These are phyloP conservation scores for Agaricus sinodeliciosus DNA, from an alignment of 768 basidiomycete species.

Conservation along the genomic window DNA sequence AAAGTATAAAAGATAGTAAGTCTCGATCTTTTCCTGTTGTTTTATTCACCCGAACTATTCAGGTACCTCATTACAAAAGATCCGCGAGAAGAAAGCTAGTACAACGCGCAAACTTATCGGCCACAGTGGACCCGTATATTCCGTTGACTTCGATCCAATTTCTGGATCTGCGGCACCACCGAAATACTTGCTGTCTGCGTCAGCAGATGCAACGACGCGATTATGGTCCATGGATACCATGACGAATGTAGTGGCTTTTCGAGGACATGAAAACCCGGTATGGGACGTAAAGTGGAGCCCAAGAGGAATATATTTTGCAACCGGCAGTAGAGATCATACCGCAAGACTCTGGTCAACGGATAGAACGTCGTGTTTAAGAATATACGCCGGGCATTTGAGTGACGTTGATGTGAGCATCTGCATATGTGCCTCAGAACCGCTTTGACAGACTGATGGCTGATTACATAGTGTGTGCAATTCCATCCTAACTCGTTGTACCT, in stretches of 20 bases:
- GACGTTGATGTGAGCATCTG: slow-evolving; percentile 84
- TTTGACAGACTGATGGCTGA: background rate
- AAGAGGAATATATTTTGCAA: slow-evolving; percentile 97
- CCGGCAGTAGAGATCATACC: slow-evolving; percentile 88
- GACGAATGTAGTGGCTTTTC: slow-evolving; percentile 88
- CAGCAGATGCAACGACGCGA: slow-evolving; percentile 85
- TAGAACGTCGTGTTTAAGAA: slow-evolving; percentile 73
- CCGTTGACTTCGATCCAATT: slow-evolving; percentile 88
- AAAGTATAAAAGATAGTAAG: slow-evolving; percentile 66
- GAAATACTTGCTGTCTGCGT: slow-evolving; percentile 82
- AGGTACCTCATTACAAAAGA: slow-evolving; percentile 57
- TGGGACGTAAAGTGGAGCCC: slow-evolving; percentile 99
- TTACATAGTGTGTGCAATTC: slow-evolving; percentile 79
- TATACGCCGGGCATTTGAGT: slow-evolving; percentile 93
- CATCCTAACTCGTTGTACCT: slow-evolving; percentile 98
- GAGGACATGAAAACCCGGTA: slow-evolving; percentile 94
- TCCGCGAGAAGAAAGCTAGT: slow-evolving; percentile 74
- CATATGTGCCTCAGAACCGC: slow-evolving; percentile 2
- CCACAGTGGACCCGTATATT: slow-evolving; percentile 95
- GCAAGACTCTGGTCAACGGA: slow-evolving; percentile 97
- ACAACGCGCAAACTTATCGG: slow-evolving; percentile 94
- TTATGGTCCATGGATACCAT: slow-evolving; percentile 96
- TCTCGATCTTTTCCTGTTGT: background rate
- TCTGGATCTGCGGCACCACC: slow-evolving; percentile 84
- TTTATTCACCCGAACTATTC: slow-evolving; percentile 1